Evolutionary conservation across 2,329 filamentous ascomycete genomes (phyloP).

Genomic region (Arthrobotrys sphaeroides): DNA sequence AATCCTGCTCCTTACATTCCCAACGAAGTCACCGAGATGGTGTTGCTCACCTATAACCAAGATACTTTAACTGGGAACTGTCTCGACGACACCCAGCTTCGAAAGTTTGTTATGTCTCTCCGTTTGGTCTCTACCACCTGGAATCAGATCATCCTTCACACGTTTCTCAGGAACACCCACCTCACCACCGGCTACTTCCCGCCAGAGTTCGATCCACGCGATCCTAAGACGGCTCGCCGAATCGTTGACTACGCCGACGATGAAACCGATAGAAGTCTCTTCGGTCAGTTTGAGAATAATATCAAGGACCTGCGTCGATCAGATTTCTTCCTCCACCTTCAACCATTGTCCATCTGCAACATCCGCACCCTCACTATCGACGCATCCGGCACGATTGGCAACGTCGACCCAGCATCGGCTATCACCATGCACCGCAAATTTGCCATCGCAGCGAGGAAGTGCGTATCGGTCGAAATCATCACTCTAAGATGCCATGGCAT

Average conservation of each 20-base stretch:
- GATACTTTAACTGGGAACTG: neutral
- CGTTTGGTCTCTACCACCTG: neutral
- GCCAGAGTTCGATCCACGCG: neutral
- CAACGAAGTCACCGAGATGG: constrained; percentile 3
- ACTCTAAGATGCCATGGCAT: constrained; percentile 21
- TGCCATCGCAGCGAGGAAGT: neutral
- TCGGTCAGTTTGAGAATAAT: neutral
- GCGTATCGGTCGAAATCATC: neutral
- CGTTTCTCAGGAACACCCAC: neutral
- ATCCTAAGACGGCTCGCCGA: neutral
- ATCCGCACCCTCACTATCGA: constrained; percentile 7
- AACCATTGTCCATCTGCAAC: neutral
- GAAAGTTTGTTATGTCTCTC: neutral
- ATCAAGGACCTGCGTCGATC: constrained; percentile 4
- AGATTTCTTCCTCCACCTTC: neutral
- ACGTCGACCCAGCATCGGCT: neutral
- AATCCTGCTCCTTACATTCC: neutral
- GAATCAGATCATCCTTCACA: neutral
- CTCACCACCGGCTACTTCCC: constrained; percentile 21
- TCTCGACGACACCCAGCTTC: neutral
- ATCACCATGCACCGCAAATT: neutral
- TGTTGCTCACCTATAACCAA: neutral
- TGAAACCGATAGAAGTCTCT: neutral
- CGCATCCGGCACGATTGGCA: constrained; percentile 11
- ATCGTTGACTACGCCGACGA: too few species aligned